Percentiles rank a stretch among this genome's conserved stretches.
These are phyloP conservation scores for Pascua sp. DNA, from an alignment of 1,284 basidiomycete species.

Conservation along the genomic window DNA sequence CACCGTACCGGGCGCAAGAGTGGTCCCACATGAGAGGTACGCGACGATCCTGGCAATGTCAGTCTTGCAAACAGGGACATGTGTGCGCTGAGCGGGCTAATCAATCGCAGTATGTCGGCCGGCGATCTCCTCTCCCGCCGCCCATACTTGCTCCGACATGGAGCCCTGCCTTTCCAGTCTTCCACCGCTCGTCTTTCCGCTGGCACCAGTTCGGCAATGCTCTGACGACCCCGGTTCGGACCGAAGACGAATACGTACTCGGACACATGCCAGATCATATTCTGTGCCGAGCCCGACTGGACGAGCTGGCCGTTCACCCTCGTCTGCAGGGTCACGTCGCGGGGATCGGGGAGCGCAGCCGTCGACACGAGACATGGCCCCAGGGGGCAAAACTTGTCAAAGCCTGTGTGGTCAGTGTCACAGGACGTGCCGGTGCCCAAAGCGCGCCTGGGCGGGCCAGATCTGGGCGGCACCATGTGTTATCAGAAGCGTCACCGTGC, in stretches of 20 bases:
- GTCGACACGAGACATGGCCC: constrained; percentile 73
- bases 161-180: no score
- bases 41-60: constrained; percentile 51
- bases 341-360: constrained; percentile 64
- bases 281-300: constrained; percentile 67
- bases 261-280: constrained; percentile 33
- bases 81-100: no score
- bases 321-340: constrained; percentile 62
- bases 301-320: constrained; percentile 64
- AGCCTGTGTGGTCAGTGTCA: constrained; percentile 55
- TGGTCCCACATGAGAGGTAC: constrained; percentile 77
- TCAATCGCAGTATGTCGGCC: no score
- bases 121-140: no score
- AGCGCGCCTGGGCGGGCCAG: no score
- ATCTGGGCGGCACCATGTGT: no score
- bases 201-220: no score
- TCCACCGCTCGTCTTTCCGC: no score
- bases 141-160: no score
- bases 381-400: constrained; percentile 54
- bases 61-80: background rate
- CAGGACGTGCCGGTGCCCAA: background rate
- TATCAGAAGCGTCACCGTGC: no score
- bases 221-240: no score
- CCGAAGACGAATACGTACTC: constrained; percentile 13
- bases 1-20: constrained; percentile 72